Conservation (phyloP, 2,329 filamentous ascomycete genomes). For the Nemania bipapillata region DNA sequence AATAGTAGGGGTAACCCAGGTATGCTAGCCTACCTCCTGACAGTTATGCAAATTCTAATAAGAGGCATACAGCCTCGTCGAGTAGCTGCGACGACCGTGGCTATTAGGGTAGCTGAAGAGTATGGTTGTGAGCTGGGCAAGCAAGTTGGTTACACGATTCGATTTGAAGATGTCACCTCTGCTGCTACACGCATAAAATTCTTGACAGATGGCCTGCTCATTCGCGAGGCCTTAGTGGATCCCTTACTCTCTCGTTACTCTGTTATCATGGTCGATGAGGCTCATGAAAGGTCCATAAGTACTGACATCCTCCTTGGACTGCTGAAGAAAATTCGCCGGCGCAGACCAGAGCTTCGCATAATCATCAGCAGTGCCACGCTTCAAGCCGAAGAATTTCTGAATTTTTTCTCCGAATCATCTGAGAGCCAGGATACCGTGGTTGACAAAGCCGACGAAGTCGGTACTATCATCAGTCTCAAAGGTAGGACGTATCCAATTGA, state of each 20-base stretch:
- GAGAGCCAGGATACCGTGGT: conserved; percentile 52
- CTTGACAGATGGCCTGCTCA: conserved; percentile 88
- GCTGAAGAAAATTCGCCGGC: conserved; percentile 87
- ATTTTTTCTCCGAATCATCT: conserved; percentile 72
- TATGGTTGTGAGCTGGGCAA: conserved; percentile 86
- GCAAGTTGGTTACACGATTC: conserved; percentile 91
- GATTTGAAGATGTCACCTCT: conserved; percentile 91
- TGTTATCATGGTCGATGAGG: conserved; percentile 97
- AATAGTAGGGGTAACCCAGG: conserved; percentile 88
- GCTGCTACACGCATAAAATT: conserved; percentile 90
- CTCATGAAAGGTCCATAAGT: conserved; percentile 91
- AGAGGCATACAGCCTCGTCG: conserved; percentile 73
- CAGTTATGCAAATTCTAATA: conserved; percentile 30
- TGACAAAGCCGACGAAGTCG: conserved; percentile 44
- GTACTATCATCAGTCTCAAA: conserved; percentile 83
- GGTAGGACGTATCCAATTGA: conserved; percentile 91
- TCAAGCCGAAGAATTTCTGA: conserved; percentile 85
- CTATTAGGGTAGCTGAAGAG: conserved; percentile 88
- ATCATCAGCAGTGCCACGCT: conserved; percentile 94
- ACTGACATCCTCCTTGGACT: conserved; percentile 91
- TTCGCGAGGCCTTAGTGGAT: conserved; percentile 92
- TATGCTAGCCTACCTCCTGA: conserved; percentile 57
- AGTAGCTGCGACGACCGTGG: conserved; percentile 90
- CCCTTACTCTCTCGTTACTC: conserved; percentile 90
- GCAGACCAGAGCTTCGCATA: conserved; percentile 82